phyloP scores from a whole-genome alignment of 768 basidiomycete genomes.

The Suillus alpinus region DNA sequence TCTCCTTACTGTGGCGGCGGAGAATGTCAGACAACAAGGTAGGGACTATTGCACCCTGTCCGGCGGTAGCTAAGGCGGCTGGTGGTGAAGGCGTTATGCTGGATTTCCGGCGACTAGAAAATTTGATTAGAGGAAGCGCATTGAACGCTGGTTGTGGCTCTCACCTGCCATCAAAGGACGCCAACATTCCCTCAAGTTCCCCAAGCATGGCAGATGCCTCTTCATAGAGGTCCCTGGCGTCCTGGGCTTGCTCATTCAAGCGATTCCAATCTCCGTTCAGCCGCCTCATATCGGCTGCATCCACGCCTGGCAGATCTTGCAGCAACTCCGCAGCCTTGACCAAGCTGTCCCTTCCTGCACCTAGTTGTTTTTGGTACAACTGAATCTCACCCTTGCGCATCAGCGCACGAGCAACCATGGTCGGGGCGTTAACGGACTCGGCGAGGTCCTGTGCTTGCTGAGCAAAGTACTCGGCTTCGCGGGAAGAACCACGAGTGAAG shows the following conservation, averaged over 20 bases:
- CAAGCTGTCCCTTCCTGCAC: slow-evolving; percentile 56
- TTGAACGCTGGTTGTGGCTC: slow-evolving; percentile 11
- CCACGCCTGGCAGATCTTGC: slow-evolving; percentile 48
- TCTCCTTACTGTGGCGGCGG: slow-evolving; percentile 61
- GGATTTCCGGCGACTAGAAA: slow-evolving; percentile 44
- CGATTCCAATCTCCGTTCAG: slow-evolving; percentile 52
- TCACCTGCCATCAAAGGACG: slow-evolving; percentile 52
- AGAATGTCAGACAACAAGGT: slow-evolving; percentile 59
- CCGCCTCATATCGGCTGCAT: slow-evolving; percentile 56
- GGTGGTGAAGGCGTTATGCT: slow-evolving; percentile 32
- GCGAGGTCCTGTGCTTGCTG: slow-evolving; percentile 77
- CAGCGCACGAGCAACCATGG: slow-evolving; percentile 62
- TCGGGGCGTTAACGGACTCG: slow-evolving; percentile 60
- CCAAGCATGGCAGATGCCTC: slow-evolving; percentile 58
- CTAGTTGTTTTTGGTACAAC: slow-evolving; percentile 56
- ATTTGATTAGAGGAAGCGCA: not conserved
- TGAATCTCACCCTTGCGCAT: slow-evolving; percentile 69
- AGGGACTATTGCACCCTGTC: slow-evolving; percentile 55
- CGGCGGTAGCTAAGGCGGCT: slow-evolving; percentile 18
- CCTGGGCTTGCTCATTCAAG: slow-evolving; percentile 33
- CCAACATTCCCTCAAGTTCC: slow-evolving; percentile 56
- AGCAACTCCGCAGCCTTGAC: slow-evolving; percentile 46
- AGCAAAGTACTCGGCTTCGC: slow-evolving; percentile 83
- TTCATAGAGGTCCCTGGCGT: slow-evolving; percentile 53
- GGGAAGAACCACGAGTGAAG: slow-evolving; percentile 70